Percentiles rank a stretch among this genome's conserved stretches.
Evolutionary conservation across 169 alveolate species (phyloP).

Genomic region (Eimeria acervulina): DNA sequence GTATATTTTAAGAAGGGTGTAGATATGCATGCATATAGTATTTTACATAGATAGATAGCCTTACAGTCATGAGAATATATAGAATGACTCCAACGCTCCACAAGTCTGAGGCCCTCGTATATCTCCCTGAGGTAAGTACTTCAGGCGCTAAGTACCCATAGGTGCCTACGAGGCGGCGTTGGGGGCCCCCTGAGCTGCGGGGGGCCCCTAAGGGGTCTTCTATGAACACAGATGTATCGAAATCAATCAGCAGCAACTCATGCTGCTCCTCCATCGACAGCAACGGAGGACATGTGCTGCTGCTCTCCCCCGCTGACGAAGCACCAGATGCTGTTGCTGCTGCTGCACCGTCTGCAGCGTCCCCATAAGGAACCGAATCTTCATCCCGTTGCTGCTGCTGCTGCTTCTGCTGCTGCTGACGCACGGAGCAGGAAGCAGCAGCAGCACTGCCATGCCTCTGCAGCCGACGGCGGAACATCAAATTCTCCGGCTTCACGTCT

Average conservation of each 20-base stretch:
- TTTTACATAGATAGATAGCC: not conserved
- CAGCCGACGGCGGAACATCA: conserved; percentile 86
- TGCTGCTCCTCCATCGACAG: conserved; percentile 75
- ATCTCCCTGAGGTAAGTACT: conserved; percentile 87
- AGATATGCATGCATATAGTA: no score
- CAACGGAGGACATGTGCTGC: not conserved
- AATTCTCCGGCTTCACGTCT: conserved; percentile 89
- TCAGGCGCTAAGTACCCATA: conserved; percentile 89
- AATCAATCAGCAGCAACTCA: conserved; percentile 87
- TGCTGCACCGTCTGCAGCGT: not conserved
- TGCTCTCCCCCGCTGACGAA: not conserved
- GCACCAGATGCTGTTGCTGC: not conserved
- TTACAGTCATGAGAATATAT: conserved; percentile 93
- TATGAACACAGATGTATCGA: conserved; percentile 86
- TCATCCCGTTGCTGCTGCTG: not conserved
- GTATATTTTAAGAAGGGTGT: no score
- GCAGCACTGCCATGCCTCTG: conserved; percentile 52
- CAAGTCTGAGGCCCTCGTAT: conserved; percentile 93
- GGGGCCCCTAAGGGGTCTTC: conserved; percentile 57
- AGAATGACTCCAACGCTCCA: conserved; percentile 96
- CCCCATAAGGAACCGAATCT: not conserved
- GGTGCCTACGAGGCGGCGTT: conserved; percentile 86
- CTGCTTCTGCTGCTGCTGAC: not conserved
- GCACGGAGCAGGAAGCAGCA: conserved; percentile 1
- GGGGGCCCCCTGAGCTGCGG: conserved; percentile 32